These are phyloP conservation scores for Acorus calamus DNA, from an alignment of 106 monocot species.

Conservation along the genomic window DNA sequence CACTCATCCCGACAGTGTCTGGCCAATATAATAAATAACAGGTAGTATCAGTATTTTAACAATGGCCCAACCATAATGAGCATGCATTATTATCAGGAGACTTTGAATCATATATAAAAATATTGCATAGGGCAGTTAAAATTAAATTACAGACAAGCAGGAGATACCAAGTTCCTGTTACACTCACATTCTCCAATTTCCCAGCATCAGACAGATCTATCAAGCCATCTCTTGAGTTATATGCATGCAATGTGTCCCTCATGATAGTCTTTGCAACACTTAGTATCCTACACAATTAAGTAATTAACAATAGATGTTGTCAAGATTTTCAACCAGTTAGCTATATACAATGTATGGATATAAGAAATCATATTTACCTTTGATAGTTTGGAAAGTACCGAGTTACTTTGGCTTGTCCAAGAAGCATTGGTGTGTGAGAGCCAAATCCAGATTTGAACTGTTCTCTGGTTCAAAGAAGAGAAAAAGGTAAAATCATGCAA, in stretches of 20 bases:
- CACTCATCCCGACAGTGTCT: too few species aligned
- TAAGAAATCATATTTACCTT: slow-evolving; percentile 31
- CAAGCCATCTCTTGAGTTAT: slow-evolving; percentile 48
- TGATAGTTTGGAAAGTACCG: slow-evolving; percentile 79
- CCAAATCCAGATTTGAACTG: slow-evolving; percentile 91
- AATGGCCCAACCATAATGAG: too few species aligned
- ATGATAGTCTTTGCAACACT: slow-evolving; percentile 56
- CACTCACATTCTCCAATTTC: slow-evolving; percentile 49
- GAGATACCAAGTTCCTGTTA: not conserved
- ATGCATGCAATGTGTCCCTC: slow-evolving; percentile 35
- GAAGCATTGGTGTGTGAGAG: slow-evolving; percentile 86
- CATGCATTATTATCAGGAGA: not conserved
- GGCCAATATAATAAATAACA: too few species aligned
- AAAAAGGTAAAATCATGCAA: not conserved
- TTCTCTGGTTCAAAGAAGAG: slow-evolving; percentile 36
- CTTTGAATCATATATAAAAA: not conserved
- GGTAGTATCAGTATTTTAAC: too few species aligned
- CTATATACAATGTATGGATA: not conserved
- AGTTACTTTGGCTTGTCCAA: slow-evolving; percentile 87
- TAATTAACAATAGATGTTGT: not conserved
- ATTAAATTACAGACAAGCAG: not conserved
- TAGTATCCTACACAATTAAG: slow-evolving; percentile 35
- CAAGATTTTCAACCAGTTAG: not conserved
- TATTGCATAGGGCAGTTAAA: not conserved
- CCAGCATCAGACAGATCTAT: slow-evolving; percentile 46